These are phyloP conservation scores for Nakazawaea sp. DNA, from an alignment of 805 yeast genomes.

Conservation along the genomic window DNA sequence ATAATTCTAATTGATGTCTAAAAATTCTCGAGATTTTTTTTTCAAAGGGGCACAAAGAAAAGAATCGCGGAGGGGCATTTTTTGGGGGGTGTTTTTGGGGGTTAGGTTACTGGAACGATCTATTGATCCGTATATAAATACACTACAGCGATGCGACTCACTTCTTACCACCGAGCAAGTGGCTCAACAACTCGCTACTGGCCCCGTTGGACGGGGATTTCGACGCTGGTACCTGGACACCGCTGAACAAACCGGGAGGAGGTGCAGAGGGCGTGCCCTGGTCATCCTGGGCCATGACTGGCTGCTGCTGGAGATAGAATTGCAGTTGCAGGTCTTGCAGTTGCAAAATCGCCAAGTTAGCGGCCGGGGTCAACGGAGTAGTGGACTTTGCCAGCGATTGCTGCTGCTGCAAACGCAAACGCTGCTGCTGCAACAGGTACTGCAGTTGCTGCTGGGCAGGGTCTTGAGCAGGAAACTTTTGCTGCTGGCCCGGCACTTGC, in stretches of 20 bases:
- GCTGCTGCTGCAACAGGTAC: constrained; percentile 20
- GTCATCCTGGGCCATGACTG: constrained; percentile 24
- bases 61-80: too few relatives aligned
- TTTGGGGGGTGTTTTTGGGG: too few relatives aligned
- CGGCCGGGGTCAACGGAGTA: constrained; percentile 12
- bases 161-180: constrained; percentile 75
- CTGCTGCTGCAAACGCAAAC: constrained; percentile 11
- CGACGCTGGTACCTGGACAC: constrained; percentile 12
- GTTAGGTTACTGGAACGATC: too few relatives aligned
- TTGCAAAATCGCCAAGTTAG: constrained; percentile 20
- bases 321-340: constrained; percentile 26
- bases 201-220: constrained; percentile 13
- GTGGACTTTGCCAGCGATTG: constrained; percentile 12
- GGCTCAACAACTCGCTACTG: constrained; percentile 69
- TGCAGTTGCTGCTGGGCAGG: constrained; percentile 23
- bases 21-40: too few relatives aligned
- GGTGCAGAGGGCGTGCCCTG: constrained; percentile 49
- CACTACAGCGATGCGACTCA: too few relatives aligned
- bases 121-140: too few relatives aligned
- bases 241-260: constrained; percentile 60
- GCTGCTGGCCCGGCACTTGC: constrained; percentile 20
- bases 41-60: too few relatives aligned
- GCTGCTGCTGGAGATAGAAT: constrained; percentile 27
- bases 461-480: constrained; percentile 25
- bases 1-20: too few relatives aligned